Evolutionary conservation across 345 rosid genomes (phyloP).

Genomic region (Salix brachista): DNA sequence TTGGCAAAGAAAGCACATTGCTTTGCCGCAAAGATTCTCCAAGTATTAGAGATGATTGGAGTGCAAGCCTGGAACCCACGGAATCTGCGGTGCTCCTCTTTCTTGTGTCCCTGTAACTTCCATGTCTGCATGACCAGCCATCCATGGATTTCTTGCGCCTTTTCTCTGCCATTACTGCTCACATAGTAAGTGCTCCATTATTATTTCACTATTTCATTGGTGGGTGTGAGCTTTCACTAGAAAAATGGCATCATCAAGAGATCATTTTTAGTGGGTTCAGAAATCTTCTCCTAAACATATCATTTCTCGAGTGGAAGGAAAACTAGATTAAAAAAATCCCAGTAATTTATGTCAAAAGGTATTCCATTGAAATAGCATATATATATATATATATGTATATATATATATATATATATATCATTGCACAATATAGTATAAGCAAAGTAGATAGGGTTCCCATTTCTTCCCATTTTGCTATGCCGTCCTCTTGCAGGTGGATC

Average conservation of each 20-base stretch:
- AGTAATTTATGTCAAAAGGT: no score
- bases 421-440: no score
- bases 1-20: background rate
- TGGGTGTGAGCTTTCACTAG: background rate
- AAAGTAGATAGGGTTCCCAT: no score
- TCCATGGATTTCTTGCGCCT: conserved; percentile 9
- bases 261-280: background rate
- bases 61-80: conserved; percentile 56
- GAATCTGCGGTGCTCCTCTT: conserved; percentile 40
- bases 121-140: conserved; percentile 8
- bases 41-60: conserved; percentile 16
- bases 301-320: background rate
- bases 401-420: no score
- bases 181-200: background rate
- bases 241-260: background rate
- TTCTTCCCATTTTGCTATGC: no score
- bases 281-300: background rate
- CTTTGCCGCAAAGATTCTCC: conserved; percentile 19
- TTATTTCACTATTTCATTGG: background rate
- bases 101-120: background rate
- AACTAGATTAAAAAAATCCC: no score
- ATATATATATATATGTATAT: no score
- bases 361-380: no score
- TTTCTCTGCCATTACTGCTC: background rate
- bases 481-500: background rate